phyloP scores from a whole-genome alignment of 306 rosid species.

The Ceratonia siliqua region DNA sequence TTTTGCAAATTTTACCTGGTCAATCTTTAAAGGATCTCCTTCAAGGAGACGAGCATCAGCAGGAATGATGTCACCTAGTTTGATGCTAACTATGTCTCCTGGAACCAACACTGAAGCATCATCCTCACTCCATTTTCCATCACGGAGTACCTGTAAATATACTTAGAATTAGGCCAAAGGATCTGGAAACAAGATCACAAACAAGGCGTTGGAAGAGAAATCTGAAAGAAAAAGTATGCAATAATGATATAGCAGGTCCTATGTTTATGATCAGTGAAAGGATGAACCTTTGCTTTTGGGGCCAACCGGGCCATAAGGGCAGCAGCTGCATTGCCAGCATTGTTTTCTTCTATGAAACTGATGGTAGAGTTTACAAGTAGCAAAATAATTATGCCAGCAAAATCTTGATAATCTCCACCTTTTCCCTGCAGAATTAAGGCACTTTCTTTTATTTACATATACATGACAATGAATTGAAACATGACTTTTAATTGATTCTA shows the following conservation, averaged over 20 bases:
- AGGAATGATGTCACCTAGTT: constrained; percentile 77
- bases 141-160: constrained; percentile 51
- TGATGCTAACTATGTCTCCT: constrained; percentile 77
- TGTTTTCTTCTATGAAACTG: constrained; percentile 79
- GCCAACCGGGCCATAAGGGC: constrained; percentile 68
- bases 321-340: constrained; percentile 84
- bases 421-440: constrained; percentile 41
- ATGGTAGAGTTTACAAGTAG: constrained; percentile 72
- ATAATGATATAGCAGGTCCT: background rate
- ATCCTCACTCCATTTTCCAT: constrained; percentile 80
- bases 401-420: constrained; percentile 59
- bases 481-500: too few relatives aligned
- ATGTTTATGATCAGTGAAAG: background rate
- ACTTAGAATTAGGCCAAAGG: background rate
- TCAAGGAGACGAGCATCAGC: constrained; percentile 78
- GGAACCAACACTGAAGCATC: constrained; percentile 76
- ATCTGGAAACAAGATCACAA: background rate
- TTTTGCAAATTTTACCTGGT: constrained; percentile 50
- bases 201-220: background rate
- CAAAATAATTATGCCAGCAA: constrained; percentile 60
- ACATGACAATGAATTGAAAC: constrained; percentile 1
- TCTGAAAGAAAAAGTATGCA: background rate
- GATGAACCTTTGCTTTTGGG: constrained; percentile 66
- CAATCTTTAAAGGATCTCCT: constrained; percentile 83
- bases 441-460: constrained; percentile 1